Evolutionary conservation across 2,329 filamentous ascomycete species (phyloP), one percentile per base, ranked within the genome.

Genomic region (Xylariaceae sp.): DNA sequence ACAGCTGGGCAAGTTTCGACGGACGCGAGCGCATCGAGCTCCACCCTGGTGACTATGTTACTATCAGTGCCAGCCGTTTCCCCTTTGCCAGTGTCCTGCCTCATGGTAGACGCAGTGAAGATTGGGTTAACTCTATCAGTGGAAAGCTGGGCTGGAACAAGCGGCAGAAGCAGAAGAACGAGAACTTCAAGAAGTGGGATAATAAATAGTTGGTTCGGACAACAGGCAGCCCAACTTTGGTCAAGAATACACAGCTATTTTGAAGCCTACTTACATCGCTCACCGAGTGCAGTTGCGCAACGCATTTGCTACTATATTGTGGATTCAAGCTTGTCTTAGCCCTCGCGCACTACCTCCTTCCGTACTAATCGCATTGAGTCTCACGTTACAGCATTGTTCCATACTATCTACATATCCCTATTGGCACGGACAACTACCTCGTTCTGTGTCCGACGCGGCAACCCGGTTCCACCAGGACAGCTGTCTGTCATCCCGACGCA

Each of bases 1-100:
- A 86, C 67, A 92, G 89, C 47, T 99, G 94, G 93, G 94, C 92
- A n/a, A 96, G 91, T 74, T 99, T 99, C 72, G 94, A 99, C 74
- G 94, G 94, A 1, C 84, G 92, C 62, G 91, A 97, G 78, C 85
- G 92, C 76, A 76, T 90, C n/a, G 89, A 94, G 76, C 79, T 94
- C 44, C 73, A 77, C 53, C 88, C 89, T 0, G 90, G 90, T 13
- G 90, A 94, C 74, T 94, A 94, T 71, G 89, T 93, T 4, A 93
- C 89, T 1, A 88, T 94, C 62, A 90, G 88, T 66, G 90, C 90
- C 2, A 90, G 87, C 65, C 77, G 90, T 47, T 93, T 88, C 69
- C 90, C 90, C 0, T 94, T 93, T 73, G 89, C 90, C 0, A 86
- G 83, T 58, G 89, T 93, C 9, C 81, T 91, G 74, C 83, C 86